These are phyloP conservation scores for Calonectria crousiana DNA, from an alignment of 2,329 filamentous ascomycete genomes.

Conservation along the genomic window DNA sequence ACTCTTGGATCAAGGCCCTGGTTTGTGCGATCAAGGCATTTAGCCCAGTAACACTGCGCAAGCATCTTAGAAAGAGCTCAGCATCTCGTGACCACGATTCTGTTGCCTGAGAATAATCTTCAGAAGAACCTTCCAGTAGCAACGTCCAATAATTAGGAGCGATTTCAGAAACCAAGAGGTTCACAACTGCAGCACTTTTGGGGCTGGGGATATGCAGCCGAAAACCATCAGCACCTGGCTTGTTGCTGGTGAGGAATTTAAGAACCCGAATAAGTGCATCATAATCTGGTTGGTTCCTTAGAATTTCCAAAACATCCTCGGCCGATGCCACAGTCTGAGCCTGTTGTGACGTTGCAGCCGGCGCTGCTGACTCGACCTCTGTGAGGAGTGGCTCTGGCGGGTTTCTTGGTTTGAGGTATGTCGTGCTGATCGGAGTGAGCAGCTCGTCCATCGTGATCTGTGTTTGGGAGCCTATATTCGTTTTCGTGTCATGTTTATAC, in stretches of 20 bases:
- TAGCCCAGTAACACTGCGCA: conserved; percentile 81
- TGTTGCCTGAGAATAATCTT: conserved; percentile 19
- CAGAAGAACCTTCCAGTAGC: conserved; percentile 61
- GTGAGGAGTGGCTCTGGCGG: conserved; percentile 53
- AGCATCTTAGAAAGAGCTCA: conserved; percentile 69
- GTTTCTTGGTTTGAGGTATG: conserved; percentile 56
- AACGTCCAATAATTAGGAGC: conserved; percentile 85
- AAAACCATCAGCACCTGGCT: conserved; percentile 36
- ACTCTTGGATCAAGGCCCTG: conserved; percentile 68
- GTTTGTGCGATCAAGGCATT: conserved; percentile 82
- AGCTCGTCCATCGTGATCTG: conserved; percentile 65
- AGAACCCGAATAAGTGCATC: conserved; percentile 66
- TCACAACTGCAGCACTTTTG: conserved; percentile 79
- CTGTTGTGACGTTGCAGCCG: not conserved
- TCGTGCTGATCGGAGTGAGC: conserved; percentile 66
- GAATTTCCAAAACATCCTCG: conserved; percentile 68
- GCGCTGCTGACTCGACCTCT: conserved; percentile 46
- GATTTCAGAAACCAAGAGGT: conserved; percentile 79
- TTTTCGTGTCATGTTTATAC: not conserved
- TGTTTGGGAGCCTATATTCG: not conserved
- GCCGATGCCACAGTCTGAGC: conserved; percentile 43
- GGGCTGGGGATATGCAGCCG: conserved; percentile 66
- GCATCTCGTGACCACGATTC: conserved; percentile 50
- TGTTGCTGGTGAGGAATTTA: conserved; percentile 58
- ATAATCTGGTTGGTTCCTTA: conserved; percentile 74